These are phyloP conservation scores for Aspergillus costaricaensis DNA, from an alignment of 2,329 filamentous ascomycete species.

Conservation along the genomic window DNA sequence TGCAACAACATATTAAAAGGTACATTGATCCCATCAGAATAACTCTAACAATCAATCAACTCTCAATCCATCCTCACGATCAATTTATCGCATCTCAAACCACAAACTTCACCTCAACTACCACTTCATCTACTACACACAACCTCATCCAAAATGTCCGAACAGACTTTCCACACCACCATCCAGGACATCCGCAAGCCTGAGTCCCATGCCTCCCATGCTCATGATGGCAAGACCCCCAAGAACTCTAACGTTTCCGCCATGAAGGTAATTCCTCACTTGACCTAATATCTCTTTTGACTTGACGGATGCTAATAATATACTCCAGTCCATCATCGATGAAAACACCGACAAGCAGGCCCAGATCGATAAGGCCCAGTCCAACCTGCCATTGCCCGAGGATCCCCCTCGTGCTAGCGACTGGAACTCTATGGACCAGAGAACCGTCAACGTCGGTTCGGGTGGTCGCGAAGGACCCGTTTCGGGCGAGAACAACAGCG, in stretches of 20 bases:
- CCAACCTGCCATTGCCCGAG: slow-evolving; percentile 78
- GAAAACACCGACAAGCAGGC: slow-evolving; percentile 57
- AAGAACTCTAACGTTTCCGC: slow-evolving; percentile 48
- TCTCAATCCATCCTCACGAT: not conserved
- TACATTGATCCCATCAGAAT: not conserved
- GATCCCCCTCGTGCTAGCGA: slow-evolving; percentile 75
- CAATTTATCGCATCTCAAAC: not conserved
- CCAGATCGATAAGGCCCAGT: slow-evolving; percentile 66
- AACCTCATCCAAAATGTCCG: slow-evolving; percentile 17
- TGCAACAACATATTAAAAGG: slow-evolving; percentile 5
- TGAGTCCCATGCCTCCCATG: slow-evolving; percentile 45
- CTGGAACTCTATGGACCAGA: slow-evolving; percentile 71
- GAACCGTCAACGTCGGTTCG: slow-evolving; percentile 70
- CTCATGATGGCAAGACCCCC: slow-evolving; percentile 45
- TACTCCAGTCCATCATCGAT: slow-evolving; percentile 40
- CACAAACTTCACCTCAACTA: not conserved
- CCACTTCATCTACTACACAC: not conserved
- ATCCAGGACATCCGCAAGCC: slow-evolving; percentile 52
- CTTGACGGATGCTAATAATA: not conserved
- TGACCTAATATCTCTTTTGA: not conserved
- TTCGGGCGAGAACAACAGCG: slow-evolving; percentile 50
- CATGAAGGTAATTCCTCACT: slow-evolving; percentile 46
- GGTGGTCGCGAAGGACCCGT: slow-evolving; percentile 58
- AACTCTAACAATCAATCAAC: not conserved
- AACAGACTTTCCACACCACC: slow-evolving; percentile 50